Evolutionary conservation across 768 basidiomycete genomes (phyloP), one percentile per base, ranked within the genome.

Genomic region (Scleroderma citrinum): DNA sequence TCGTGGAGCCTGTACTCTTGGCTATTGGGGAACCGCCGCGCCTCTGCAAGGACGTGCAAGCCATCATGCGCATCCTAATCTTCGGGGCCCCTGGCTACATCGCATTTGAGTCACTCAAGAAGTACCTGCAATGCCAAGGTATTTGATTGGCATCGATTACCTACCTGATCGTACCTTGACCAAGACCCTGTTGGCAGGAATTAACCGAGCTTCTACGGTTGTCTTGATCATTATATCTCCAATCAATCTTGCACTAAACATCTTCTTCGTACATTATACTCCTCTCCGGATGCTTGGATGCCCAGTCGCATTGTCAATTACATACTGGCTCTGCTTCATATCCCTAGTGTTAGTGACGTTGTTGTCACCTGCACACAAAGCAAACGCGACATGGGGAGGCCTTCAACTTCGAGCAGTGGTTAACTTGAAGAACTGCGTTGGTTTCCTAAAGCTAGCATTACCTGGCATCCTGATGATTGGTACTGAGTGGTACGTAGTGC

Each of bases 81-180:
- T 38, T 82, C 35, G 84, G 79, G 2, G 83, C 81, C 0, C 87
- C 87, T 0, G 86, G 78, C 2, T 87, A 86, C 58, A 79, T 87
- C 56, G 84, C 78, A 2, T 87, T 87, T 49, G 85, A 89, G 62
- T 81, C 78, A 49, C 68, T 87, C 56, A 88, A 88, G 63, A 88
- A 85, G 64, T 89, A 87, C 63, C 62, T 89, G 21, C 87, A 87
- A 59, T 87, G 85, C 50, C 85, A 89, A 71, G 86, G 84, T 83
- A 49, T 53, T 71, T 49, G 26, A 36, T 3, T 8, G 7, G 19
- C 13, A 35, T 16, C 2, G 17, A n/a, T 38, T 40, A 19, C 21
- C 34, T 13, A 39, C 19, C 3, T 20, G 10, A 12, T 37, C 3
- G 8, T 34, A 16, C 34, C 2, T 36, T 48, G 47, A 46, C 36